These are phyloP conservation scores for Neoboletus brunneissimus DNA, from an alignment of 768 basidiomycete genomes.

Conservation along the genomic window DNA sequence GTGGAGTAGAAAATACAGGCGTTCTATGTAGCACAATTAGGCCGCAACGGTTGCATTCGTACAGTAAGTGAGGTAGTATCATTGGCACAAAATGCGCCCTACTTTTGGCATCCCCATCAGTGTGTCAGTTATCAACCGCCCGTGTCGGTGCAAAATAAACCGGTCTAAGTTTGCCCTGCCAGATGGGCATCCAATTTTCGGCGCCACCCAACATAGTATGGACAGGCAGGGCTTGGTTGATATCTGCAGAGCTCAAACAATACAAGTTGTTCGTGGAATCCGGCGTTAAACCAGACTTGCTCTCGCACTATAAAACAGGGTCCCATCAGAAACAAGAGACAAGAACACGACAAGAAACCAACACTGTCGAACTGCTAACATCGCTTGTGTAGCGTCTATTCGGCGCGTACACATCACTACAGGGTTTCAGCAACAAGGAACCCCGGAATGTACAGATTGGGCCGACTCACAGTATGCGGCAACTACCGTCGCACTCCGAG, in stretches of 20 bases:
- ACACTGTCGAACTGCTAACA: conserved; percentile 63
- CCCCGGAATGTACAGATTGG: neutral
- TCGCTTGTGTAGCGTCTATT: conserved; percentile 54
- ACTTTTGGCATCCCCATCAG: conserved; percentile 10
- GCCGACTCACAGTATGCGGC: conserved; percentile 67
- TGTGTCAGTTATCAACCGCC: conserved; percentile 8
- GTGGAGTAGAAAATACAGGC: conserved; percentile 14
- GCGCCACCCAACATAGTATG: conserved; percentile 68
- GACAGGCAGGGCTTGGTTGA: conserved; percentile 53
- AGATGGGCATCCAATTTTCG: conserved; percentile 50
- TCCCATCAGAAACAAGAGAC: conserved; percentile 3
- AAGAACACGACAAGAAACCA: conserved; percentile 10
- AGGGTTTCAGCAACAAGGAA: conserved; percentile 12
- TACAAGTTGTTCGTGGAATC: conserved; percentile 76
- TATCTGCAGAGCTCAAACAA: conserved; percentile 74
- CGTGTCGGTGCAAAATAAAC: neutral
- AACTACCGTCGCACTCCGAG: conserved; percentile 66
- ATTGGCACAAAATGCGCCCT: conserved; percentile 3
- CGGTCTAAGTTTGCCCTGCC: conserved; percentile 25
- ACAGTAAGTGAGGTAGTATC: conserved; percentile 16
- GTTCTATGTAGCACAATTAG: conserved; percentile 18
- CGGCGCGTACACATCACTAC: conserved; percentile 68
- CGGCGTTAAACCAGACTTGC: conserved; percentile 77
- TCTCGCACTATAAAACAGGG: conserved; percentile 50
- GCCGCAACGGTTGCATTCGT: conserved; percentile 11